Conservation (phyloP, 1,139 yeast species). For the Scheffersomyces parashehatae region DNA sequence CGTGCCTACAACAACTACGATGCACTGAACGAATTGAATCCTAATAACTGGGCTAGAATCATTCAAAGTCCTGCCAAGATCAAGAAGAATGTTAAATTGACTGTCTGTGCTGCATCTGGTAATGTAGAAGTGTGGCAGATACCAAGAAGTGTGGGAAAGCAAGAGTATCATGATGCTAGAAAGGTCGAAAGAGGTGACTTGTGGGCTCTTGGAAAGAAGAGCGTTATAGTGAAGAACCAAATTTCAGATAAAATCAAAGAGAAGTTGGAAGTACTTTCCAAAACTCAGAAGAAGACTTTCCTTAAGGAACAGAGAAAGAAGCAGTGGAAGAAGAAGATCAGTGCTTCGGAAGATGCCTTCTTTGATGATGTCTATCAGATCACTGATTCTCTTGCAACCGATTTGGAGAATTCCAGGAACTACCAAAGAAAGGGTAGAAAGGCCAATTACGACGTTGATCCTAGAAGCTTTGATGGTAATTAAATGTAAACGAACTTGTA, state of each 20-base stretch:
- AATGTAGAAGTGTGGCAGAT: constrained; percentile 83
- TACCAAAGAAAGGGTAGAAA: constrained; percentile 35
- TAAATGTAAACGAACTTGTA: constrained; percentile 4
- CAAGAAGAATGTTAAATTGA: constrained; percentile 80
- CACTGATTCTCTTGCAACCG: constrained; percentile 38
- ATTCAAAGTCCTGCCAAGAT: constrained; percentile 71
- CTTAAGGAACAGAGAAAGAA: constrained; percentile 45
- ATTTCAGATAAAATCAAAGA: constrained; percentile 33
- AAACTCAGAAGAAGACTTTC: constrained; percentile 43
- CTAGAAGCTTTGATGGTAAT: constrained; percentile 18
- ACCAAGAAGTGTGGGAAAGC: constrained; percentile 75
- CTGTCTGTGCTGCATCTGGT: constrained; percentile 79
- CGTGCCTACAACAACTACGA: constrained; percentile 29
- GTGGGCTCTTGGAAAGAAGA: constrained; percentile 83
- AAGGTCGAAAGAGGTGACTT: constrained; percentile 83
- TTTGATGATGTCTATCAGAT: constrained; percentile 33
- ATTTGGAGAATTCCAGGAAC: constrained; percentile 34
- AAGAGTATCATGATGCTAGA: constrained; percentile 85
- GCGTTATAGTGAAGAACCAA: constrained; percentile 42
- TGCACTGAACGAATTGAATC: constrained; percentile 23
- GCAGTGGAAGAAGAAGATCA: constrained; percentile 40
- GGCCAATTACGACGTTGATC: constrained; percentile 28
- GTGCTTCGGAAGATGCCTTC: constrained; percentile 33
- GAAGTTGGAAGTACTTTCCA: constrained; percentile 38
- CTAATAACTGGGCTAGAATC: constrained; percentile 70